phyloP scores from a whole-genome alignment of 2,329 filamentous ascomycete species.

The Apiospora saccharicola region DNA sequence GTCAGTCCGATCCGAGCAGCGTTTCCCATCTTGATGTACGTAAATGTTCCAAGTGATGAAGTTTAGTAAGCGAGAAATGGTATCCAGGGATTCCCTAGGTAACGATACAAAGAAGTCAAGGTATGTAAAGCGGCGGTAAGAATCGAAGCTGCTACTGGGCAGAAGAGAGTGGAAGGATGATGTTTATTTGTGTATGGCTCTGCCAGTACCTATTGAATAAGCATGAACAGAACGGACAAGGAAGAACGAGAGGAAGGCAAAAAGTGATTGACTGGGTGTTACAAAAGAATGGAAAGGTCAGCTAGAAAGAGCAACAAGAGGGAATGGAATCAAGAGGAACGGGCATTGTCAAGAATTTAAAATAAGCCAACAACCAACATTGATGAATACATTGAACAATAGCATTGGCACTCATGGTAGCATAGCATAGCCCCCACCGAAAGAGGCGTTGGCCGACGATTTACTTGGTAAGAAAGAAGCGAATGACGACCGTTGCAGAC shows the following conservation, averaged over 20 bases:
- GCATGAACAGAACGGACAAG: constrained; percentile 15
- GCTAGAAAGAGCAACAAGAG: constrained; percentile 10
- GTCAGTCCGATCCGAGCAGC: background rate
- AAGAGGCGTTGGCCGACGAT: constrained; percentile 5
- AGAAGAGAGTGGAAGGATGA: constrained; percentile 12
- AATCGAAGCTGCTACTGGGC: constrained; percentile 20
- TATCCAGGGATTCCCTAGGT: background rate
- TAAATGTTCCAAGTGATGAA: background rate
- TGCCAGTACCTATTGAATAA: constrained; percentile 2
- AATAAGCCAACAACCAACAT: constrained; percentile 8
- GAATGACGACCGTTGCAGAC: constrained; percentile 11
- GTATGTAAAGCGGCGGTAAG: background rate
- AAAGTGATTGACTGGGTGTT: constrained; percentile 8
- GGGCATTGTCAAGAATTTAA: constrained; percentile 12
- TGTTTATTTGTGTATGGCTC: constrained; percentile 8
- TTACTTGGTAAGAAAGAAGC: background rate
- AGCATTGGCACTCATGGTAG: background rate
- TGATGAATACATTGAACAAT: background rate
- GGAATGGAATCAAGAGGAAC: background rate
- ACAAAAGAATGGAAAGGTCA: constrained; percentile 19
- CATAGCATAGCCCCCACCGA: background rate
- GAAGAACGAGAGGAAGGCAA: constrained; percentile 17
- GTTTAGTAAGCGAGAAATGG: background rate
- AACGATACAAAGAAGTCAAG: background rate
- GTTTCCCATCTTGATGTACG: background rate